Base-by-base conservation (phyloP, 176 grass and related monocot genomes). In the Avena sativa region DNA sequence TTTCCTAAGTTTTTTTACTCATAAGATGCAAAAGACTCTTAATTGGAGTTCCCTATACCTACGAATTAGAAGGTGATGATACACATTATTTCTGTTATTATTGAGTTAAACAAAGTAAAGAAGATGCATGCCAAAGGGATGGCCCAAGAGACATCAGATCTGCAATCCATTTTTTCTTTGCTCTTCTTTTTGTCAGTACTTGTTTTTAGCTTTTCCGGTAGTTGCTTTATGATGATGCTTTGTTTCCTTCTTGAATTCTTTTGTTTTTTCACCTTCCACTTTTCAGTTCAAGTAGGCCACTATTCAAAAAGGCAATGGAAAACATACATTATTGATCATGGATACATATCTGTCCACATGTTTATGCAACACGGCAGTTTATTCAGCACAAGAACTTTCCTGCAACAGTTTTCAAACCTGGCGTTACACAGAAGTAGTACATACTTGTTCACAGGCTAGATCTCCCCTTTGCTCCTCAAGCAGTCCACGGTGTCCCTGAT, bases 381-480 rank as follows among this genome's bases (percentile, higher is more conserved):
- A 88, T 55, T 72, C 40, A 64, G 17, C 44, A 32, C 56, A 34
- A 12, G 19, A 6, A 14, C 46, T 43, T 34, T 6, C 14, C 21
- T 1, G 80, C 43, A 62, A 3, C 55, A 25, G 67, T 84, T n/a
- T n/a, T 47, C 68, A 76, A 74, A 85, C 46, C 19, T 63, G 40
- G 28, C 19, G 17, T 71, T 71, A 70, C 46, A 62, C 70, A 48
- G 11, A 52, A 21, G 64, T 46, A 48, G 25, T 28, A 28, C 57
- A 40, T 52, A 26, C 12, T 51, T 81, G 8, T 51, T 84, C 13
- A 86, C 5, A 73, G 16, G 32, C 77, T 87, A 91, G 75, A 89
- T 65, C 28, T 63, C 52, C 12, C 57, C 89, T 85, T 91, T 94
- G 61, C 89, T 87, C 80, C 86, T 89, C 23, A 94, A 87, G 30